phyloP scores from a whole-genome alignment of 225 moss, liverwort and hornwort genomes.

The Climacium dendroides region DNA sequence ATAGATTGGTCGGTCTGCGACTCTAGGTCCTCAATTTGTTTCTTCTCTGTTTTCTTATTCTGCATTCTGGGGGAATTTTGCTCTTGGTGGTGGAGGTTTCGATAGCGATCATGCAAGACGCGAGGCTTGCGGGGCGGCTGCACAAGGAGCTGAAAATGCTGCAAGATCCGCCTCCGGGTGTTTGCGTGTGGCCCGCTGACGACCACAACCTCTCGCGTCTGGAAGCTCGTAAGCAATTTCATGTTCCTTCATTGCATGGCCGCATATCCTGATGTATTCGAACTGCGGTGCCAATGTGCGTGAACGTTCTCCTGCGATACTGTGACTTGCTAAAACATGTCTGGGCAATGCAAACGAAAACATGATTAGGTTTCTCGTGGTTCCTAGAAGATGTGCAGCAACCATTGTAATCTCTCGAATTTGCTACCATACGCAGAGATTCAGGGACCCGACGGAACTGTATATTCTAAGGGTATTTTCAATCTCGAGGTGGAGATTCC shows the following conservation, averaged over 20 bases:
- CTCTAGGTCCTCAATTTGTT: not conserved
- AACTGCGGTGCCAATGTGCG: not conserved
- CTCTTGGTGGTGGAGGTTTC: not conserved
- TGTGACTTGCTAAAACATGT: not conserved
- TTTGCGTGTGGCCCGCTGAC: slow-evolving; percentile 72
- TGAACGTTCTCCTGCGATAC: not conserved
- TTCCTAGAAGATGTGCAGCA: not conserved
- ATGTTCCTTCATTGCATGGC: not conserved
- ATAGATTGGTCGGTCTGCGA: not conserved
- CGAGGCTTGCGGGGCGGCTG: slow-evolving; percentile 53
- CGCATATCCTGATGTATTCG: not conserved
- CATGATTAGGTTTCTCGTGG: not conserved
- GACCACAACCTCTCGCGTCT: slow-evolving; percentile 41
- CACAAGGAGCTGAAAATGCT: slow-evolving; percentile 82
- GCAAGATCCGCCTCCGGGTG: slow-evolving; percentile 80
- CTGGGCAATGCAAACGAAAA: not conserved
- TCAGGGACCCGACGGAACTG: slow-evolving; percentile 70
- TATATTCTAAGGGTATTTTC: slow-evolving; percentile 66
- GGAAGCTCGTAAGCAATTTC: slow-evolving; percentile 53
- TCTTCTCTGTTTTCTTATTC: not conserved
- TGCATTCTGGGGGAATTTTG: too few relatives aligned
- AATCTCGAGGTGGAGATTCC: slow-evolving; percentile 67
- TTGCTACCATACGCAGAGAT: slow-evolving; percentile 43
- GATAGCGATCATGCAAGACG: slow-evolving; percentile 39
- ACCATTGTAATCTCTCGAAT: not conserved